phyloP scores from a whole-genome alignment of 1,284 basidiomycete species.

The Fomitiporia mediterranea region DNA sequence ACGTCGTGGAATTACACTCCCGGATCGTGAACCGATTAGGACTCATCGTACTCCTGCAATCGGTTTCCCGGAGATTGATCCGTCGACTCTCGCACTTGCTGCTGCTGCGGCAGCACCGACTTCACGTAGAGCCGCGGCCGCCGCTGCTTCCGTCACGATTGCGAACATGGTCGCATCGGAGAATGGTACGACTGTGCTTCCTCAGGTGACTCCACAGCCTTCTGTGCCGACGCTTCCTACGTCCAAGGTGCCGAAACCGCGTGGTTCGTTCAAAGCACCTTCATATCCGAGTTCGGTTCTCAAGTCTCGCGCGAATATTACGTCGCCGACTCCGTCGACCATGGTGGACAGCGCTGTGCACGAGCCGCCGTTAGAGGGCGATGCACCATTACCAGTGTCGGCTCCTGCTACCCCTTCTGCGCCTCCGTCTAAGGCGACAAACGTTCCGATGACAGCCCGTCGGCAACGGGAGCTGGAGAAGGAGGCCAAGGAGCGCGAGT shows the following conservation, averaged over 20 bases:
- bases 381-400: constrained; percentile 40
- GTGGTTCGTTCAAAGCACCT: constrained; percentile 70
- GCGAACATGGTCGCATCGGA: constrained; percentile 82
- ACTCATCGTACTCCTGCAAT: constrained; percentile 87
- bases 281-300: constrained; percentile 51
- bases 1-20: constrained; percentile 82
- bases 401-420: constrained; percentile 32
- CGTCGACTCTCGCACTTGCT: constrained; percentile 59
- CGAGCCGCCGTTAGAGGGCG: constrained; percentile 54
- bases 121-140: constrained; percentile 76
- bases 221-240: constrained; percentile 37
- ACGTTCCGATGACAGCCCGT: constrained; percentile 49
- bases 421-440: constrained; percentile 42
- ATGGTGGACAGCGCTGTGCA: constrained; percentile 55
- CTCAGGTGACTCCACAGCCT: constrained; percentile 38
- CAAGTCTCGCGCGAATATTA: constrained; percentile 51
- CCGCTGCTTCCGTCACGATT: constrained; percentile 75
- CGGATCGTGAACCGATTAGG: constrained; percentile 90
- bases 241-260: constrained; percentile 63
- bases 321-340: constrained; percentile 57
- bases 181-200: constrained; percentile 59
- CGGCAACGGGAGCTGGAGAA: constrained; percentile 69
- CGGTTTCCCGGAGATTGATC: constrained; percentile 75
- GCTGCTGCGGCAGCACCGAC: constrained; percentile 62
- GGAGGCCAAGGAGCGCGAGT: constrained; percentile 78